These are phyloP conservation scores for Kwoniella heveanensis DNA, from an alignment of 768 basidiomycete species.

Conservation along the genomic window DNA sequence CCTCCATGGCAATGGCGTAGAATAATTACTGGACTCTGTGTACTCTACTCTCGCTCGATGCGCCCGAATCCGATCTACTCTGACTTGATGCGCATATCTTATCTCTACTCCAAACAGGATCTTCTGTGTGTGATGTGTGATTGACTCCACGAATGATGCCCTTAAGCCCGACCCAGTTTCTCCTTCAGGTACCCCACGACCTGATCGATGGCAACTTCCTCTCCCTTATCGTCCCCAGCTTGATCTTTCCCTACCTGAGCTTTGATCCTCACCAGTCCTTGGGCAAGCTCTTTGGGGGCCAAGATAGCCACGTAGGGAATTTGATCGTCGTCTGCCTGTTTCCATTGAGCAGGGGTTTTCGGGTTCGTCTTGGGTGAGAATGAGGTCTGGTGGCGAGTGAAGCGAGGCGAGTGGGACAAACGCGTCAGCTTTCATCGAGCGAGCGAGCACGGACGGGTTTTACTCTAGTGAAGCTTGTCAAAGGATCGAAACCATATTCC, in stretches of 20 bases:
- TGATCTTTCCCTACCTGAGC: conserved; percentile 73
- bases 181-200: conserved; percentile 65
- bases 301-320: conserved; percentile 91
- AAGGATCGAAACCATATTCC: too few species aligned
- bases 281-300: conserved; percentile 80
- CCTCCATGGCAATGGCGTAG: too few species aligned
- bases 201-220: conserved; percentile 65
- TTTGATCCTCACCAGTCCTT: conserved; percentile 85
- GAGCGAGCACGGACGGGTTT: too few species aligned
- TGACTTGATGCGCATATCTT: too few species aligned
- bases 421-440: background rate
- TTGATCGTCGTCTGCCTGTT: conserved; percentile 84
- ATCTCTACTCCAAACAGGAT: too few species aligned
- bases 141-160: too few species aligned
- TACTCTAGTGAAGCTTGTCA: too few species aligned
- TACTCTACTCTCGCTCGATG: too few species aligned
- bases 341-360: conserved; percentile 82
- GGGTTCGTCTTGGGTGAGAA: conserved; percentile 92
- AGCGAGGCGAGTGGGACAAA: background rate
- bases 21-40: too few species aligned
- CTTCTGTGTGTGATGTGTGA: too few species aligned
- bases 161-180: conserved; percentile 29
- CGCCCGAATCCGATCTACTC: too few species aligned
- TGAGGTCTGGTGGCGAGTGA: conserved; percentile 67
- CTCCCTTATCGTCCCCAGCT: conserved; percentile 65